Evolutionary conservation across 768 basidiomycete species (phyloP).

Genomic region (Boletus rubescentipes): DNA sequence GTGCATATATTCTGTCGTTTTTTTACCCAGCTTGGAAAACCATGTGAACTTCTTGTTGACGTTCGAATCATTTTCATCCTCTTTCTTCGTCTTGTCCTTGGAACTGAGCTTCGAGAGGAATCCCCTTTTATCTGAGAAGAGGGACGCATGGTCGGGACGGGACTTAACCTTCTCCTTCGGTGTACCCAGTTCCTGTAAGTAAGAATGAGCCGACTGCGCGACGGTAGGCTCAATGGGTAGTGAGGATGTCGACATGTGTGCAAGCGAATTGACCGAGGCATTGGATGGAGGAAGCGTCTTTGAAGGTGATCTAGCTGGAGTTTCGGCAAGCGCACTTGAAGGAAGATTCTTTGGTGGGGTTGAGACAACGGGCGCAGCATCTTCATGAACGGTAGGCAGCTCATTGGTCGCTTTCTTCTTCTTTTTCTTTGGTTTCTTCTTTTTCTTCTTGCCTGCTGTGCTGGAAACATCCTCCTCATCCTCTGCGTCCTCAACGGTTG

Average conservation of each 20-base stretch:
- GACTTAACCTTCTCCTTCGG: conserved; percentile 71
- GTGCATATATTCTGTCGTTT: conserved; percentile 57
- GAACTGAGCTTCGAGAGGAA: conserved; percentile 51
- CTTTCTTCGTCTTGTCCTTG: conserved; percentile 33
- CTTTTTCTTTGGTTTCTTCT: conserved; percentile 66
- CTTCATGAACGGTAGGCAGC: conserved; percentile 24
- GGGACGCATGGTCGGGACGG: conserved; percentile 55
- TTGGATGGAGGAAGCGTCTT: conserved; percentile 12
- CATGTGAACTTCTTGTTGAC: conserved; percentile 46
- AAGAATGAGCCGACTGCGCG: conserved; percentile 71
- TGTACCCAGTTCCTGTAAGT: conserved; percentile 52
- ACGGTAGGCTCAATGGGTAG: conserved; percentile 47
- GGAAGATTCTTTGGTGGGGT: conserved; percentile 20
- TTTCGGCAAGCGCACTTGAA: conserved; percentile 22
- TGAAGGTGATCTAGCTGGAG: conserved; percentile 21
- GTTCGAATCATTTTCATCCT: conserved; percentile 26
- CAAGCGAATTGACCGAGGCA: conserved; percentile 19
- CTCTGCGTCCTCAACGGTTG: conserved; percentile 71
- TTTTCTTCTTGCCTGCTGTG: conserved; percentile 56
- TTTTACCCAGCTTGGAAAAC: conserved; percentile 60
- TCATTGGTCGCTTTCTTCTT: conserved; percentile 44
- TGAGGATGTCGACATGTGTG: conserved; percentile 38
- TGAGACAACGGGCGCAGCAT: conserved; percentile 11
- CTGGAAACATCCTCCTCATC: conserved; percentile 52
- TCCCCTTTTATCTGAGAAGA: conserved; percentile 45